Conservation (phyloP, 2,329 filamentous ascomycete genomes). For the Pseudocercospora musae region DNA sequence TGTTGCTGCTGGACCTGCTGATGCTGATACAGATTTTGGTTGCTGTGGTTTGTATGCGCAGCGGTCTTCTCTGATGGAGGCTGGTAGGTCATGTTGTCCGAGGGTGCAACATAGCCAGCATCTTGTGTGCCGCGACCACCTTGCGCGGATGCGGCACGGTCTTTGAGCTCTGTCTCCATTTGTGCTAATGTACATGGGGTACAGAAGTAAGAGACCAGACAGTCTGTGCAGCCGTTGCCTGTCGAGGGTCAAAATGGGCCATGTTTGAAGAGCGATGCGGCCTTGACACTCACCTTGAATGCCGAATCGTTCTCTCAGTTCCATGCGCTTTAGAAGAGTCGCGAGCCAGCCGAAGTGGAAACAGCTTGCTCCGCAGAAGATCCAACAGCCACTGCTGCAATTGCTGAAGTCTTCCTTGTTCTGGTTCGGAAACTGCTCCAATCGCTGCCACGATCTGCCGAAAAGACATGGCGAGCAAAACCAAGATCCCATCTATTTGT, state of each 20-base stretch:
- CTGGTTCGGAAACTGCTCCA: not conserved
- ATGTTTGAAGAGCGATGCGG: not conserved
- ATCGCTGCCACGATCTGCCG: not conserved
- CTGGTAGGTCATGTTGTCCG: not conserved
- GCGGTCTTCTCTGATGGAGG: not conserved
- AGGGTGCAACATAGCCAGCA: not conserved
- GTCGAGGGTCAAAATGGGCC: not conserved
- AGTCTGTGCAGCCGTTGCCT: slow-evolving; percentile 1
- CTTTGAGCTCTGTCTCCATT: not conserved
- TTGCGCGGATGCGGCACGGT: not conserved
- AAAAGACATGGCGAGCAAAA: slow-evolving; percentile 1
- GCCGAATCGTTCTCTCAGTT: not conserved
- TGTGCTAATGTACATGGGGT: slow-evolving; percentile 1
- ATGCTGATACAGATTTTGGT: not conserved
- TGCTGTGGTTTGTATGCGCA: not conserved
- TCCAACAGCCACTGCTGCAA: not conserved
- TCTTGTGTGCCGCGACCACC: not conserved
- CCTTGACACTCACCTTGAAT: not conserved
- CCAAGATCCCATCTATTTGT: not conserved
- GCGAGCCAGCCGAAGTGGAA: slow-evolving; percentile 1
- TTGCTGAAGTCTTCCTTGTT: not conserved
- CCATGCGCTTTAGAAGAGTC: not conserved
- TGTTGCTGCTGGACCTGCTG: not conserved
- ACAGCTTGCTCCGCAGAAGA: not conserved
- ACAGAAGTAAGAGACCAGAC: not conserved